Evolutionary conservation across 768 basidiomycete species (phyloP), one percentile per base, ranked within the genome.

Genomic region (Tylopilus cervinicoccineus): DNA sequence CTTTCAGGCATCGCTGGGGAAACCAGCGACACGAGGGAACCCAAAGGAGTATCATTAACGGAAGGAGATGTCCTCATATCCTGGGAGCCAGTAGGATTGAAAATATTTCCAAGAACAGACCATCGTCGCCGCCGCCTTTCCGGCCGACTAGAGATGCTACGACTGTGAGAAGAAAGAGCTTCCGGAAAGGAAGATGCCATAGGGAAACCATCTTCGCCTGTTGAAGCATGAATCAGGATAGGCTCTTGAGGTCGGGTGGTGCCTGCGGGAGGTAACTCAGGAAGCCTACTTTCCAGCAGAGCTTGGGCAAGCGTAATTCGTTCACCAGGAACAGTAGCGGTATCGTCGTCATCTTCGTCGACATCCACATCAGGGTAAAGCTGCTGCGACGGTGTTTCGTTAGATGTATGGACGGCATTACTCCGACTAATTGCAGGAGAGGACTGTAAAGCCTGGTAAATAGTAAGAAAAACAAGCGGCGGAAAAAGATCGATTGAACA

Each of bases 231-330:
- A 23, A 90, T 68, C 19, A 89, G 59, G 31, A 89, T 84, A 24
- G 88, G 80, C 31, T 84, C 77, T 60, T 90, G 87, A 10, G 80
- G 73, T 42, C 69, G 81, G 44, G 71, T 70, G 10, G 84, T 76
- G 16, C 89, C 89, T 29, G 73, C 70, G 16, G 88, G 88, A 14
- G 89, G 86, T 13, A 87, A 61, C 29, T 84, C 76, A 7, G 89
- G 88, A 27, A 88, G 65, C 31, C 89, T 82, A 55, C 88, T 90
- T 70, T 93, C 89, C 45, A 86, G 60, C 17, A 93, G 70, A 10
- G 84, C 84, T 54, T 92, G 81, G 0, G 76, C 82, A 34, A 93
- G 76, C 23, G 81, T 84, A 31, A 93, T 84, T 23, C 76, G 74
- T 28, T 87, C 85, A 46, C 81, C 64, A 33, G 70, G 68, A 45